Conservation (phyloP, 495 filamentous ascomycete species). For the Echria macrotheca region DNA sequence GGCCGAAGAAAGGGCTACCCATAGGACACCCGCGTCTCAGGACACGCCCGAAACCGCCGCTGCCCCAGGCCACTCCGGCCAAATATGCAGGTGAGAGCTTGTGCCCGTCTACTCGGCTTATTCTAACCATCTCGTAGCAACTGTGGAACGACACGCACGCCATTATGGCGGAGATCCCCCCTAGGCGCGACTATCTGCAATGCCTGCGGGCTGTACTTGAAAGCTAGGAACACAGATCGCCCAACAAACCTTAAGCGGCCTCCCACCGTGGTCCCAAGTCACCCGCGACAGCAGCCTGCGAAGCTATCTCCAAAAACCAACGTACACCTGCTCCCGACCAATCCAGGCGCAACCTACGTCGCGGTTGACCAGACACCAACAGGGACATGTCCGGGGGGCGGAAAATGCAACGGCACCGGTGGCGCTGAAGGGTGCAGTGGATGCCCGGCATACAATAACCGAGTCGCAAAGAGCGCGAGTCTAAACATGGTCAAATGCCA, state of each 20-base stretch:
- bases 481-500: constrained; percentile 52
- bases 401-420: constrained; percentile 92
- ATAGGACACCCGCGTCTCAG: too few species aligned
- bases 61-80: constrained; percentile 34
- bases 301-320: constrained; percentile 31
- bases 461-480: constrained; percentile 81
- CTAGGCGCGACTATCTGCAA: constrained; percentile 95
- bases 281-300: constrained; percentile 31
- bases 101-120: not conserved
- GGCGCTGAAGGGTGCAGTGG: constrained; percentile 94
- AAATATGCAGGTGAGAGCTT: constrained; percentile 49
- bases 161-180: constrained; percentile 90
- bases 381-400: constrained; percentile 93
- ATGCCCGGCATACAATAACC: constrained; percentile 95
- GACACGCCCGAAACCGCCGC: constrained; percentile 8
- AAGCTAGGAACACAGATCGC: constrained; percentile 83
- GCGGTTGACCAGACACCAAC: constrained; percentile 62
- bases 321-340: constrained; percentile 28
- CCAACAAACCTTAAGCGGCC: constrained; percentile 82
- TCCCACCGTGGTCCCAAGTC: constrained; percentile 36
- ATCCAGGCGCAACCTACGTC: constrained; percentile 68
- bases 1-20: too few species aligned
- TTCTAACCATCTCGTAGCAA: constrained; percentile 57
- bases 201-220: constrained; percentile 91
- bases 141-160: constrained; percentile 87